phyloP scores from a whole-genome alignment of 2,329 filamentous ascomycete genomes.

The Aureobasidium sp. region DNA sequence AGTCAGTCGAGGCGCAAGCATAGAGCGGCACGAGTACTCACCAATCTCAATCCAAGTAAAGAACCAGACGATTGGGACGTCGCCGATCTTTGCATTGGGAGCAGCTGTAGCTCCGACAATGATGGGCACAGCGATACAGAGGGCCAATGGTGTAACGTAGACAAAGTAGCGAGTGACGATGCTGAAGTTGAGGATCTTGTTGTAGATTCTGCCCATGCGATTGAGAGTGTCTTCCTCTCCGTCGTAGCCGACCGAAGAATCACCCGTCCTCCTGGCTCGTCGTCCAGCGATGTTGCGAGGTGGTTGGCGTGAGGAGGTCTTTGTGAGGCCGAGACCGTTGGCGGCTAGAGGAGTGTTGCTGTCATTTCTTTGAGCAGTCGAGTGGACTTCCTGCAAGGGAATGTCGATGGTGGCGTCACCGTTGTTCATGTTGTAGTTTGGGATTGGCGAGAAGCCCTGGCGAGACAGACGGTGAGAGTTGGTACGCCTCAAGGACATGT shows the following conservation, averaged over 20 bases:
- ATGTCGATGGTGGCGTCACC: conserved; percentile 54
- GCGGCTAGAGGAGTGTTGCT: conserved; percentile 24
- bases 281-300: conserved; percentile 30
- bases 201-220: conserved; percentile 52
- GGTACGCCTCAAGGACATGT: conserved; percentile 9
- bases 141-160: conserved; percentile 50
- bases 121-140: conserved; percentile 54
- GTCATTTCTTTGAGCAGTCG: conserved; percentile 30
- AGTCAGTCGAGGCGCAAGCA: neutral
- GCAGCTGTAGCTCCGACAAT: conserved; percentile 50
- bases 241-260: conserved; percentile 27
- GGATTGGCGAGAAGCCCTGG: conserved; percentile 23
- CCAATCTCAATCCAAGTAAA: conserved; percentile 57
- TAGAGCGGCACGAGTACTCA: conserved; percentile 15
- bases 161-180: conserved; percentile 56
- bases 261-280: conserved; percentile 26
- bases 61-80: conserved; percentile 51
- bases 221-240: conserved; percentile 49
- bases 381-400: conserved; percentile 47
- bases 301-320: conserved; percentile 23
- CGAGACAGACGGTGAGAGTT: conserved; percentile 18
- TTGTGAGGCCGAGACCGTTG: conserved; percentile 7
- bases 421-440: conserved; percentile 15
- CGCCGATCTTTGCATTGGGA: conserved; percentile 41
- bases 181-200: conserved; percentile 53